Conservation (phyloP, 768 basidiomycete species). For the Rossbeevera mucosa region DNA sequence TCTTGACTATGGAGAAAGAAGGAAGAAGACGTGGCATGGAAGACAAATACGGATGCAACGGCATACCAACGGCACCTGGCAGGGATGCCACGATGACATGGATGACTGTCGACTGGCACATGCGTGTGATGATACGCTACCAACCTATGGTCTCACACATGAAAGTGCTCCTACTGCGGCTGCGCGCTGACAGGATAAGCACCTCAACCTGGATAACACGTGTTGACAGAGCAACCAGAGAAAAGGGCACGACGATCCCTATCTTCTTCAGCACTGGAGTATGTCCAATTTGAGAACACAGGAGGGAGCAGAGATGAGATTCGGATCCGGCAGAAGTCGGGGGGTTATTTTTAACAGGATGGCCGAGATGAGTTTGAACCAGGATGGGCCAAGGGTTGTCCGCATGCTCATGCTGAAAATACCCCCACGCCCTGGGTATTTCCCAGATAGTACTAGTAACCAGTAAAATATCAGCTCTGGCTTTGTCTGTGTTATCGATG, state of each 20-base stretch:
- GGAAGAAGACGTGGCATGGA: not conserved
- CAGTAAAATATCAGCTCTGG: not conserved
- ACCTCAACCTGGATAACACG: slow-evolving; percentile 21
- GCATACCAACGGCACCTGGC: not conserved
- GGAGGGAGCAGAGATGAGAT: slow-evolving; percentile 19
- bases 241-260: slow-evolving; percentile 10
- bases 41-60: not conserved
- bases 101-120: slow-evolving; percentile 5
- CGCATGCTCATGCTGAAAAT: not conserved
- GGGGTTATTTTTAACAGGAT: slow-evolving; percentile 5
- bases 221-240: slow-evolving; percentile 12
- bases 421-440: not conserved
- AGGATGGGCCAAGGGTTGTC: slow-evolving; percentile 19
- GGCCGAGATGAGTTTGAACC: not conserved
- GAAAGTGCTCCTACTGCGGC: slow-evolving; percentile 1
- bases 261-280: slow-evolving; percentile 5
- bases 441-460: not conserved
- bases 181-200: slow-evolving; percentile 4
- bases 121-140: slow-evolving; percentile 9
- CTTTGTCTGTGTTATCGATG: not conserved
- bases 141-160: not conserved
- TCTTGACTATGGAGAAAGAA: not conserved
- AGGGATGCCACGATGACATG: not conserved
- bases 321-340: slow-evolving; percentile 16
- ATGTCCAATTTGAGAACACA: slow-evolving; percentile 17